phyloP scores from a whole-genome alignment of 2,329 filamentous ascomycete genomes.

The Macroventuria anomochaeta region DNA sequence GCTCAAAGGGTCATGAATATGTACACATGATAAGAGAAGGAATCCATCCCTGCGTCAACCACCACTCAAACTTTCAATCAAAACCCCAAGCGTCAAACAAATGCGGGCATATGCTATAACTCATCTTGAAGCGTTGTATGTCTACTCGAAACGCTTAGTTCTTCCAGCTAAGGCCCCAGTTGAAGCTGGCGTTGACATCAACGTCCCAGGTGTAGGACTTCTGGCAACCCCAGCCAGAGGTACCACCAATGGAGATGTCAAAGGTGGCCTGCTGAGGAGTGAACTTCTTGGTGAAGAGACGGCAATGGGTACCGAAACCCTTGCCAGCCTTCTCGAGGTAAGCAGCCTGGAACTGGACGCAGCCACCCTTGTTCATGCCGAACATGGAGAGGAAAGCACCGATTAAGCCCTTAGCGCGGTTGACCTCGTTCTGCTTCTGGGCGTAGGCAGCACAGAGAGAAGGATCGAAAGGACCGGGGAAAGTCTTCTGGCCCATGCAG shows the following conservation, averaged over 20 bases:
- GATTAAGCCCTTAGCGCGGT: conserved; percentile 25
- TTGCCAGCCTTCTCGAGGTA: conserved; percentile 32
- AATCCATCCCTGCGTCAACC: not conserved
- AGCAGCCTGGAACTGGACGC: conserved; percentile 35
- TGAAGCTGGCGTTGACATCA: conserved; percentile 31
- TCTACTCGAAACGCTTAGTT: conserved; percentile 12
- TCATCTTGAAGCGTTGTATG: not conserved
- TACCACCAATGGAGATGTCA: conserved; percentile 24
- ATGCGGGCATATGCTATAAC: not conserved
- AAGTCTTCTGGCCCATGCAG: conserved; percentile 36
- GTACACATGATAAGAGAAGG: conserved; percentile 16
- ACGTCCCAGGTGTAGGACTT: conserved; percentile 35
- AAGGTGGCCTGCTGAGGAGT: conserved; percentile 23
- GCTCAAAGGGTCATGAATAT: conserved; percentile 19
- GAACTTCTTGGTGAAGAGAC: conserved; percentile 37
- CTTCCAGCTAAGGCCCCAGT: conserved; percentile 22
- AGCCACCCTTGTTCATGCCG: conserved; percentile 30
- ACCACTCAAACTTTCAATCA: not conserved
- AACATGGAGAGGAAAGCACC: conserved; percentile 21
- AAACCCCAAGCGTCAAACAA: conserved; percentile 7
- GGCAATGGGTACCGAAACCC: conserved; percentile 36
- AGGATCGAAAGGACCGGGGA: conserved; percentile 36
- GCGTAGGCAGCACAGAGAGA: conserved; percentile 34
- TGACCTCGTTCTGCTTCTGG: conserved; percentile 32
- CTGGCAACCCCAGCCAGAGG: conserved; percentile 28